phyloP scores from a whole-genome alignment of 2,329 filamentous ascomycete species.

The Emergomyces orientalis region DNA sequence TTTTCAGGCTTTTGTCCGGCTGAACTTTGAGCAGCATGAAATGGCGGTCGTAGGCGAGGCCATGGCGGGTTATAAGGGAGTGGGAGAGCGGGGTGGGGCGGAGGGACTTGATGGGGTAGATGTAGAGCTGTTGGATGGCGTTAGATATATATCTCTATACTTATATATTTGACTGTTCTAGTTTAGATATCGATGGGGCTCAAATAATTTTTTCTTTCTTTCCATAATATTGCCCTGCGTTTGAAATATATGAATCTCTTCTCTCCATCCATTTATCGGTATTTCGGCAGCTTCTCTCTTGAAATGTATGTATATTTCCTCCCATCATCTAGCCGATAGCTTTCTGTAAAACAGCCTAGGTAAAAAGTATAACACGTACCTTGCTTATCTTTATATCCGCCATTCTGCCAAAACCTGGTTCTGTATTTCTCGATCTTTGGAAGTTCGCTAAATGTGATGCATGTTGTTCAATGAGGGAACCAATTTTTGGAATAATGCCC shows the following conservation, averaged over 20 bases:
- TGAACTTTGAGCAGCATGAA: constrained; percentile 59
- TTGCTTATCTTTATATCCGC: constrained; percentile 27
- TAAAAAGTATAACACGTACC: constrained; percentile 17
- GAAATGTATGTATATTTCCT: no score
- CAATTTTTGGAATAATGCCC: not conserved
- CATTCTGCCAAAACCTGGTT: not conserved
- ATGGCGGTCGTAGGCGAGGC: constrained; percentile 56
- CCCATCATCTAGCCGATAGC: not conserved
- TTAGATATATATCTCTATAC: not conserved
- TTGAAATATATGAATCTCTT: no score
- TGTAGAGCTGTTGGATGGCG: constrained; percentile 46
- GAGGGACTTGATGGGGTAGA: constrained; percentile 68
- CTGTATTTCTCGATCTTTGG: not conserved
- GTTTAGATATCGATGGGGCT: not conserved
- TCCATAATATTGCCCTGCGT: not conserved
- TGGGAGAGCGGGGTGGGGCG: constrained; percentile 48
- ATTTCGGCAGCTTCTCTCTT: not conserved
- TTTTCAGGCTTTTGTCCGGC: constrained; percentile 32
- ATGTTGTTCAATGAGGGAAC: not conserved
- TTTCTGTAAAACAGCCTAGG: not conserved
- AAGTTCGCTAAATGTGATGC: not conserved
- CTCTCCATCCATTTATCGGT: not conserved
- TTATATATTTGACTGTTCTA: not conserved
- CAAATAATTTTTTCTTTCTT: not conserved
- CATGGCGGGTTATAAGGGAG: constrained; percentile 51